Evolutionary conservation across 805 yeast species (phyloP), one percentile per base, ranked within the genome.

Genomic region (Helenozyma rhizophorensis): DNA sequence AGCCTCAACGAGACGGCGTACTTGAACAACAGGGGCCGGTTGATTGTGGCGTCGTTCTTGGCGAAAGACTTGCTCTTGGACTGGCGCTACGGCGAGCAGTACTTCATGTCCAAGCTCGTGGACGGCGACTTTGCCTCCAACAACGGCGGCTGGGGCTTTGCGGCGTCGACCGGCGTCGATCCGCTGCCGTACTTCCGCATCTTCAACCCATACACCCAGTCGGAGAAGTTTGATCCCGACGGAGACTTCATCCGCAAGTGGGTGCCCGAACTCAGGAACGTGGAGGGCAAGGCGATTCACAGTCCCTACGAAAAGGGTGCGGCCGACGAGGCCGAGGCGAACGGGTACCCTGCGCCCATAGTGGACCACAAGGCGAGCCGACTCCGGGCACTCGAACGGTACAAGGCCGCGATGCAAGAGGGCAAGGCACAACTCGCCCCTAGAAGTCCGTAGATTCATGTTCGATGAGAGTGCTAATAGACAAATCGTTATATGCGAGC

Each of bases 141-240:
- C 48, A 63, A 66, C 28, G 78, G 76, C 6, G 80, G 80, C 2
- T 76, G 80, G 82, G 75, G 75, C 1, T 73, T 73, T 49, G 56
- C 70, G 25, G 62, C 76, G 3, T 63, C 74, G 39, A 66, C 72
- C 1, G 78, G 79, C 1, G 65, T 71, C 11, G 76, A 72, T 44
- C 68, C 75, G 1, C 80, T 74, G 45, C 80, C 80, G 2, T 74
- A 70, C 57, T 74, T 74, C 48, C 58, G 80, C 14, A 68, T 74
- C 5, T 71, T 76, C 50, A 75, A 76, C 42, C 76, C 78, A 14
- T 63, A 60, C 40, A 43, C 68, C 2, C 80, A 76, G 41, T 65
- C 72, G 18, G 66, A 63, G 40, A 68, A 61, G 40, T 72, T 64
- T 39, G 80, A 73, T 37, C 65, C 65, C 1, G 51, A 65, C 7